Conservation (phyloP, 2,329 filamentous ascomycete species). For the Claviceps sp. region DNA sequence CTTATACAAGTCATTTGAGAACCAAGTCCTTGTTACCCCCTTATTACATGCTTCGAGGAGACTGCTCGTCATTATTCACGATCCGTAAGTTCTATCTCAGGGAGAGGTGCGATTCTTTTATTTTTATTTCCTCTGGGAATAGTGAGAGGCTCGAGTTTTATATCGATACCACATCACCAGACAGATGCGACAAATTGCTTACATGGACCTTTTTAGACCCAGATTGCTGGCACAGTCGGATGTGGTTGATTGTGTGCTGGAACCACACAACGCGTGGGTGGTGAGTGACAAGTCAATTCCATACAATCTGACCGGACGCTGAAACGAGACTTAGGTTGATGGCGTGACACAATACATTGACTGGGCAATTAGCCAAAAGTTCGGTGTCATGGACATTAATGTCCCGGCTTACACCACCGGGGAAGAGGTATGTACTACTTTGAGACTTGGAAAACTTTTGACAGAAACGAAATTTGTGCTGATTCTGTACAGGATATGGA, state of each 20-base stretch:
- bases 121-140: no score
- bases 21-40: slow-evolving; percentile 73
- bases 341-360: slow-evolving; percentile 66
- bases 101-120: no score
- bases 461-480: background rate
- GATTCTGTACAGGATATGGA: slow-evolving; percentile 29
- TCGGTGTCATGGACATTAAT: slow-evolving; percentile 84
- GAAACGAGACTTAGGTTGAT: slow-evolving; percentile 52
- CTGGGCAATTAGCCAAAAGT: slow-evolving; percentile 66
- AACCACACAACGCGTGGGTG: slow-evolving; percentile 77
- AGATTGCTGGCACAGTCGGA: slow-evolving; percentile 56
- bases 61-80: slow-evolving; percentile 78
- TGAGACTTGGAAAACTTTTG: background rate
- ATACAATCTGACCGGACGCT: background rate
- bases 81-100: slow-evolving; percentile 49
- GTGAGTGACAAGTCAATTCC: slow-evolving; percentile 36
- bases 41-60: slow-evolving; percentile 52
- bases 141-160: no score
- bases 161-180: no score
- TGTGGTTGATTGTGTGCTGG: slow-evolving; percentile 56
- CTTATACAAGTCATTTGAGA: slow-evolving; percentile 65
- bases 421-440: slow-evolving; percentile 33
- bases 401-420: slow-evolving; percentile 65
- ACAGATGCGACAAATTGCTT: background rate
- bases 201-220: slow-evolving; percentile 30